phyloP scores from a whole-genome alignment of 225 moss, liverwort and hornwort genomes.

The Physcomitrium patens region DNA sequence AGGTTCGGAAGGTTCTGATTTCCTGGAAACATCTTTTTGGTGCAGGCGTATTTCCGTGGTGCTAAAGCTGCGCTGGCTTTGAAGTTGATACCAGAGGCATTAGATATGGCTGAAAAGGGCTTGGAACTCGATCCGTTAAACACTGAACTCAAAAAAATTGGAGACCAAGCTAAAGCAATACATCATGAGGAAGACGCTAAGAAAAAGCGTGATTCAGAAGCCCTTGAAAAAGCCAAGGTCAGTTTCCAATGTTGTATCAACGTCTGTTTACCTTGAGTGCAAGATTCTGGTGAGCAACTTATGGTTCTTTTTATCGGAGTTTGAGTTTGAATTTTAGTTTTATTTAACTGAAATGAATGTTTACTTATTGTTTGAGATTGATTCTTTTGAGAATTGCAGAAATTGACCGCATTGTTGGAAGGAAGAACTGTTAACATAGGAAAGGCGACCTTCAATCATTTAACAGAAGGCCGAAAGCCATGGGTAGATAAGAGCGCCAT shows the following conservation, averaged over 20 bases:
- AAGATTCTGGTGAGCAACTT: not conserved
- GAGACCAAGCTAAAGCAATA: conserved; percentile 59
- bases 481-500: conserved; percentile 74
- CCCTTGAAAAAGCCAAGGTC: conserved; percentile 68
- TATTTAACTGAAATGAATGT: not conserved
- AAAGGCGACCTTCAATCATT: conserved; percentile 68
- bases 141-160: conserved; percentile 65
- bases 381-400: conserved; percentile 37
- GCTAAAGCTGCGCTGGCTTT: conserved; percentile 87
- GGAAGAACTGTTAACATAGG: conserved; percentile 73
- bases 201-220: conserved; percentile 61
- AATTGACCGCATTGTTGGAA: conserved; percentile 58
- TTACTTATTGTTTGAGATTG: conserved; percentile 19
- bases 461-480: conserved; percentile 73
- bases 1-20: conserved; percentile 1
- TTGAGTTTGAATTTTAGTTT: conserved; percentile 13
- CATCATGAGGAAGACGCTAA: conserved; percentile 62
- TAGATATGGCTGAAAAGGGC: conserved; percentile 56
- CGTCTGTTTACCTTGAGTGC: conserved; percentile 14
- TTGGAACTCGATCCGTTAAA: conserved; percentile 69
- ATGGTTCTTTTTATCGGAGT: conserved; percentile 6
- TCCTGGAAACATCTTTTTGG: conserved; percentile 2
- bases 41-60: conserved; percentile 91
- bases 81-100: conserved; percentile 72
- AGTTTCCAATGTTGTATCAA: not conserved